Base-by-base conservation (phyloP, 768 basidiomycete genomes). In the Paxillus involutus region DNA sequence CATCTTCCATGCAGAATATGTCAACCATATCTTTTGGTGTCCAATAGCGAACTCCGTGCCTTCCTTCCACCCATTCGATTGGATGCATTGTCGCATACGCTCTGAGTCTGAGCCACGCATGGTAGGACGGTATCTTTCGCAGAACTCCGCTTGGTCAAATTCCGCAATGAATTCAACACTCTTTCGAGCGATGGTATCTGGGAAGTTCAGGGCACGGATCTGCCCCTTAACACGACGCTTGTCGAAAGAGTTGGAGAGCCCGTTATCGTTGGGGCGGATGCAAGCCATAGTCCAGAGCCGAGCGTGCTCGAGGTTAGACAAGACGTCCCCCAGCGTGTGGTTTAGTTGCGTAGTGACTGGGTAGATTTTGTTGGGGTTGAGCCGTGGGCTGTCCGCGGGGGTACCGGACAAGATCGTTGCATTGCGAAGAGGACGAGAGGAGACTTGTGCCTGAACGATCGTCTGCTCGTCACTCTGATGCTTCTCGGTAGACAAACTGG, bases 371-470 rank as follows among this genome's bases (percentile, higher is more conserved):
- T 69, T 63, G 2, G 79, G 71, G 59, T 83, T 83, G 21, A 83
- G 69, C 29, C 69, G 77, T 0, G 76, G 55, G 49, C 69, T 72
- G 45, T 77, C 76, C 35, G 74, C 65, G 17, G 51, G 47, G 47
- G 49, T 21, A 61, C 51, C 48, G 21, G 67, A 42, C 37, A 78
- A 61, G n/a, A 71, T 62, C 0, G 79, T 79, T 4, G 77, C 74
- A 13, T 69, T 69, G 26, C 85, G 80, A 10, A 86, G 72, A 17
- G 84, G 82, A 8, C 77, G 77, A 14, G 78, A 78, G 5, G 82
- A 81, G 8, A 86, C 82, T 59, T 86, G 84, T 24, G 84, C 82
- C 61, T 85, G 83, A 30, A 85, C 84, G 53, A 84, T 77, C 56
- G 78, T 83, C 54, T 68, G 69, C 42, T 77, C 72, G 55, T 86